Base-by-base conservation (phyloP, 768 basidiomycete genomes). In the Asterophora parasitica region DNA sequence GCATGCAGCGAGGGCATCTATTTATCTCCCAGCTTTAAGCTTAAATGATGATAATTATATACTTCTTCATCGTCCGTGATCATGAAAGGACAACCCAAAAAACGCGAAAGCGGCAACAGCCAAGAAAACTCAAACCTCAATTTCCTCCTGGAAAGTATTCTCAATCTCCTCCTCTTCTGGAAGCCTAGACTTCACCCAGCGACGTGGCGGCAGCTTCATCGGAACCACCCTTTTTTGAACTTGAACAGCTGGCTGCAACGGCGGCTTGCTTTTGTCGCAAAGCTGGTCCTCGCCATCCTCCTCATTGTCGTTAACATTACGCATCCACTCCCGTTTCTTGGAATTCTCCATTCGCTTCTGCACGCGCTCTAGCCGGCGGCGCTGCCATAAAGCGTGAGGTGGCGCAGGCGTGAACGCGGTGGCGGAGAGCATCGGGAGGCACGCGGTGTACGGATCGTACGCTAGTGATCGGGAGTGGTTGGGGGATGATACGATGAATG, bases 311-410 rank as follows among this genome's bases (percentile, higher is more conserved):
- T 70, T 67, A 37, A 58, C 50, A 23, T 42, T 59, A 27, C 60
- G 62, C 54, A 67, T 55, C 61, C 62, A 67, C 30, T 53, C 59
- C 34, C 55, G 58, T 51, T 57, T 66, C 58, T 66, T 69, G 54
- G 59, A 59, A 56, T 56, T 66, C 42, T 63, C 57, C 53, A 68
- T 64, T 45, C 69, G 63, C 59, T 57, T 56, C 51, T 58, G 58
- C 6, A 65, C 42, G 34, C 63, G 62, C 31, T 59, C 58, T 15
- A 71, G 54, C 17, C 71, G 62, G 42, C 68, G 65, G 33, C 61
- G 63, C 46, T 70, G 64, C 37, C 58, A 60, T 17, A 43, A 37
- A 4, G 64, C 62, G 34, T 62, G 62, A 6, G 64, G 63, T n/a
- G 75, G 75, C 6, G 72, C 70, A 10, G 58, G 58, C 3, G 55